Percentiles rank a stretch among this genome's conserved stretches.
Evolutionary conservation across 2,329 filamentous ascomycete genomes (phyloP).

Genomic region (Aspergillus unguis): DNA sequence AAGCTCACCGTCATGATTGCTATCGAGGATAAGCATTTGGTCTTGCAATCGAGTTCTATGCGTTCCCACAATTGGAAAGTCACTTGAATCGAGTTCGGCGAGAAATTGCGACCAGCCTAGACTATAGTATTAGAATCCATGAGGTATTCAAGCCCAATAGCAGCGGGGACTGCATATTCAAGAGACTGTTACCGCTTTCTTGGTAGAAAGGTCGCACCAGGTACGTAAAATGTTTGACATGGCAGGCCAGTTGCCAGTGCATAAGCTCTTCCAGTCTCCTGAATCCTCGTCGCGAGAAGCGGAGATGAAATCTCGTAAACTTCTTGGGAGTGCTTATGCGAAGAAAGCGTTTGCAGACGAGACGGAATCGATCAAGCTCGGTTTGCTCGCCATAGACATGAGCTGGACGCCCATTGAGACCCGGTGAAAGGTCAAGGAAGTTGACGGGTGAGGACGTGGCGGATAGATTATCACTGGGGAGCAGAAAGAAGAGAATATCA

Average conservation of each 20-base stretch:
- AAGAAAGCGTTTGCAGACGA: slow-evolving; percentile 41
- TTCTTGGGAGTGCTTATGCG: slow-evolving; percentile 40
- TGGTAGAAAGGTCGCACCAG: slow-evolving; percentile 42
- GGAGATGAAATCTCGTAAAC: slow-evolving; percentile 37
- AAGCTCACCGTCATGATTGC: slow-evolving; percentile 50
- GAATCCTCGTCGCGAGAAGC: slow-evolving; percentile 36
- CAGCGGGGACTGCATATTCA: slow-evolving; percentile 10
- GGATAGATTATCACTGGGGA: slow-evolving; percentile 19
- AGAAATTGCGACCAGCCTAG: slow-evolving; percentile 32
- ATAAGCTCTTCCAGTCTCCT: slow-evolving; percentile 33
- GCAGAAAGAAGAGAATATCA: slow-evolving; percentile 32
- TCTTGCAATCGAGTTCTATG: slow-evolving; percentile 35
- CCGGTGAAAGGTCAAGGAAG: slow-evolving; percentile 6
- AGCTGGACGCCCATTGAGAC: slow-evolving; percentile 8
- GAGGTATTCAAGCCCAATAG: slow-evolving; percentile 2
- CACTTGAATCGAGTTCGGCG: slow-evolving; percentile 17
- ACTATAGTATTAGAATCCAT: slow-evolving; percentile 19
- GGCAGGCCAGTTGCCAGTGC: slow-evolving; percentile 36
- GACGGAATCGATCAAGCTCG: slow-evolving; percentile 40
- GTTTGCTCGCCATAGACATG: slow-evolving; percentile 27
- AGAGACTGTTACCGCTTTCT: slow-evolving; percentile 35
- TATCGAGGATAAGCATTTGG: slow-evolving; percentile 47
- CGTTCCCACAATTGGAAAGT: slow-evolving; percentile 23
- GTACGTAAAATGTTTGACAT: slow-evolving; percentile 39
- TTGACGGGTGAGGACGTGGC: slow-evolving; percentile 14